These are phyloP conservation scores for Chlamydomonas sp. DNA, from an alignment of 139 green algal species.

Conservation along the genomic window DNA sequence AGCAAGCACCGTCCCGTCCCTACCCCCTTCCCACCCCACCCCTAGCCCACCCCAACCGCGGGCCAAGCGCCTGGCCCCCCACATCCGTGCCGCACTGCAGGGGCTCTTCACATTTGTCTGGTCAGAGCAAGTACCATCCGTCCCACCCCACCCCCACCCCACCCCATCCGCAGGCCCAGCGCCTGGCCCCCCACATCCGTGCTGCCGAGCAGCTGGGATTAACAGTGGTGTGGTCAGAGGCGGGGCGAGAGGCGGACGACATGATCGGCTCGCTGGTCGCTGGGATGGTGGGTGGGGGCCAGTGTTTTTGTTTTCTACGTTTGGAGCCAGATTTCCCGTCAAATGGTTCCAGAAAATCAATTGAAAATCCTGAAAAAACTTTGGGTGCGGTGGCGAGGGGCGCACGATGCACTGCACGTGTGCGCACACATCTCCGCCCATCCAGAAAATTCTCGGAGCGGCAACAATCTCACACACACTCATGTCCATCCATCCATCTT, in stretches of 20 bases:
- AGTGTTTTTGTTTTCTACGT: no score
- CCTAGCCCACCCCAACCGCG: no score
- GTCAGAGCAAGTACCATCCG: no score
- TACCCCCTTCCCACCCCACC: neutral
- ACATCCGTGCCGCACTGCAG: no score
- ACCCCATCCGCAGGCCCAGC: neutral
- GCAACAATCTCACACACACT: no score
- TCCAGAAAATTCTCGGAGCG: no score
- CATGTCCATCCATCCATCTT: no score
- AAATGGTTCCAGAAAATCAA: neutral
- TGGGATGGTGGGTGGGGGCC: neutral
- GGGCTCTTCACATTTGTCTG: no score
- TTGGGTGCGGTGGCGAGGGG: neutral
- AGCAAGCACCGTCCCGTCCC: no score
- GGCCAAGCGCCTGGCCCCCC: no score
- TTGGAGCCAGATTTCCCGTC: neutral
- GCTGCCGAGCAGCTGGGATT: constrained; percentile 3
- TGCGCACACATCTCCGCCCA: neutral
- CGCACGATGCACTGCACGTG: neutral
- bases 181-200: neutral
- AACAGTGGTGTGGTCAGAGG: neutral
- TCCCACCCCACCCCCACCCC: neutral
- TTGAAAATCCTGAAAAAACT: neutral
- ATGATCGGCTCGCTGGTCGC: constrained; percentile 11
- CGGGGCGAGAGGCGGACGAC: constrained; percentile 11